Evolutionary conservation across 345 rosid species (phyloP).

Genomic region (Camelina hispida): DNA sequence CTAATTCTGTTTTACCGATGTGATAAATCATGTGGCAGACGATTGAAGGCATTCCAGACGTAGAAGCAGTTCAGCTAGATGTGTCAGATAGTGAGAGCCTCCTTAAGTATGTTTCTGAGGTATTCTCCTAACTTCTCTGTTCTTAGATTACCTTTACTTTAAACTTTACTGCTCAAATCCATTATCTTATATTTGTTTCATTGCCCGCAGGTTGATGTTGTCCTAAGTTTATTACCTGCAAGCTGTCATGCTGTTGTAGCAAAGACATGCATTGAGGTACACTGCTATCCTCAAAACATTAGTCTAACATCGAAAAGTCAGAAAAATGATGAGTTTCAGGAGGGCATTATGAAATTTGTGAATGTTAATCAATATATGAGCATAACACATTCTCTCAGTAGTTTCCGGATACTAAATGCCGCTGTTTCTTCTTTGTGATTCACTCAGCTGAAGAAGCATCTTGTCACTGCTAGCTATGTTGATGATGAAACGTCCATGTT

Average conservation of each 20-base stretch:
- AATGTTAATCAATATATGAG: not conserved
- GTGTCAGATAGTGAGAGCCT: slow-evolving; percentile 73
- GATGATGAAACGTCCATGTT: slow-evolving; percentile 71
- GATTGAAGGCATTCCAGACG: slow-evolving; percentile 75
- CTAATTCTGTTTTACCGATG: slow-evolving; percentile 15
- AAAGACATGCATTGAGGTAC: slow-evolving; percentile 83
- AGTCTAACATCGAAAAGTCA: slow-evolving; percentile 10
- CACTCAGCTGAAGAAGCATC: slow-evolving; percentile 80
- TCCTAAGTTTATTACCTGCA: slow-evolving; percentile 82
- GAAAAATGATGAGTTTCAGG: not conserved
- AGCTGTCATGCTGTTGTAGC: slow-evolving; percentile 73
- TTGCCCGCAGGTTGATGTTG: slow-evolving; percentile 77
- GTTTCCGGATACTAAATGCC: slow-evolving; percentile 1
- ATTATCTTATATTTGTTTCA: slow-evolving; percentile 6
- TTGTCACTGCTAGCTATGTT: slow-evolving; percentile 93
- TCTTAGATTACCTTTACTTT: slow-evolving; percentile 3
- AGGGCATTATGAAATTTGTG: not conserved
- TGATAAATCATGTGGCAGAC: slow-evolving; percentile 50
- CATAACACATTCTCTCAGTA: slow-evolving; percentile 17
- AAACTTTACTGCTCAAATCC: slow-evolving; percentile 1
- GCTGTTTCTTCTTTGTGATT: slow-evolving; percentile 28
- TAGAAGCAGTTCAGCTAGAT: slow-evolving; percentile 76
- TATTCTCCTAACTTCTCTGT: slow-evolving; percentile 37
- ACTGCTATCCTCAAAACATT: slow-evolving; percentile 7
- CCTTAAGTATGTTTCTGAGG: slow-evolving; percentile 72